Percentiles rank a stretch among this genome's conserved stretches.
Evolutionary conservation across 1,284 basidiomycete genomes (phyloP).

Genomic region (Microbotryum saponariae): DNA sequence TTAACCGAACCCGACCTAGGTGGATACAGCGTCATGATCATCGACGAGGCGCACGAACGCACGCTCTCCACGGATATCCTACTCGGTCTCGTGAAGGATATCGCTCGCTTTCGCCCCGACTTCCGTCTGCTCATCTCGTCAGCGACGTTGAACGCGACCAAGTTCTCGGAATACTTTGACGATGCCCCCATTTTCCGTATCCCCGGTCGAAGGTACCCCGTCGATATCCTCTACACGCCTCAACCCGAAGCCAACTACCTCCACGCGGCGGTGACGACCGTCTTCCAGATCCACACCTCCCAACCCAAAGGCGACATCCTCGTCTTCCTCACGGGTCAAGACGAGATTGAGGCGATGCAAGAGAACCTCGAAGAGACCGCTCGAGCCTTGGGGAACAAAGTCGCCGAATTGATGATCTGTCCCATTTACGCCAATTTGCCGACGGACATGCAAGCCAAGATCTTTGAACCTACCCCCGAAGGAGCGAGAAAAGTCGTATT

Average conservation of each 20-base stretch:
- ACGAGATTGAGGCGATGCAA: conserved; percentile 90
- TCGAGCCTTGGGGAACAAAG: conserved; percentile 88
- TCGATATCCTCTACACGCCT: conserved; percentile 97
- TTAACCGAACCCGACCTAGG: conserved; percentile 90
- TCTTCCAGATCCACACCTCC: conserved; percentile 98
- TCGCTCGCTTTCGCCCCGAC: conserved; percentile 91
- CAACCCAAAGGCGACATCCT: conserved; percentile 98
- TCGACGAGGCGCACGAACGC: conserved; percentile 94
- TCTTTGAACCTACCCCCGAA: conserved; percentile 96
- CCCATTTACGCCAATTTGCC: conserved; percentile 98
- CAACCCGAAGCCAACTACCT: conserved; percentile 97
- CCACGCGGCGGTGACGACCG: conserved; percentile 94
- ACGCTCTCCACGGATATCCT: conserved; percentile 94
- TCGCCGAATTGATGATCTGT: conserved; percentile 86
- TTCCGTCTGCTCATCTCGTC: conserved; percentile 83
- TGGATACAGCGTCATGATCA: conserved; percentile 84
- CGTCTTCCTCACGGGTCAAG: conserved; percentile 98
- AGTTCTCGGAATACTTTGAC: conserved; percentile 94
- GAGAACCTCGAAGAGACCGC: conserved; percentile 95
- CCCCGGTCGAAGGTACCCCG: conserved; percentile 92
- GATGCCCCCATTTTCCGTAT: conserved; percentile 89
- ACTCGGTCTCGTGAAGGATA: conserved; percentile 96
- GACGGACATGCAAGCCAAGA: conserved; percentile 98
- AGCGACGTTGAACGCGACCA: conserved; percentile 80
- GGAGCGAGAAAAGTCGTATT: conserved; percentile 69